phyloP scores from a whole-genome alignment of 139 green algal genomes.

The Desmodesmus armatus region DNA sequence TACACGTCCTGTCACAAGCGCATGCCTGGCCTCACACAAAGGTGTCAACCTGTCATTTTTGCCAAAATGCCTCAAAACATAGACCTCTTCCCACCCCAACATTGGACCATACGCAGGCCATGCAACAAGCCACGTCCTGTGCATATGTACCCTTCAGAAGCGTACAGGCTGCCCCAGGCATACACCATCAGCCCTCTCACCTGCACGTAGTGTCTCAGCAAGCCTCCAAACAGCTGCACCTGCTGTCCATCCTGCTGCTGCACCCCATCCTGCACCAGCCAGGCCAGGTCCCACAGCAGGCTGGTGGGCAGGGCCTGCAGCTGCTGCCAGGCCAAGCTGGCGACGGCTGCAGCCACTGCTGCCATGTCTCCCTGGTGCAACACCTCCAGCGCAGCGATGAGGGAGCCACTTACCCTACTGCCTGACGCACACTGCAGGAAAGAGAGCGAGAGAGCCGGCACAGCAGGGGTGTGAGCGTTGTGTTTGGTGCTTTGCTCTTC shows the following conservation, averaged over 20 bases:
- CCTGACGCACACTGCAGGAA: constrained; percentile 20
- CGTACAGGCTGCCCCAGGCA: too few species aligned
- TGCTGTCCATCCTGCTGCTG: neutral
- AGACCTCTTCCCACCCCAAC: too few species aligned
- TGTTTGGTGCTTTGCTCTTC: neutral
- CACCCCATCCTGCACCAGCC: neutral
- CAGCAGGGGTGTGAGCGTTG: neutral
- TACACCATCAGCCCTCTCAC: constrained; percentile 2
- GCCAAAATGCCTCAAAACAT: neutral
- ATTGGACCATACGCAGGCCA: neutral
- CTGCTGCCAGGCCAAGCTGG: constrained; percentile 21
- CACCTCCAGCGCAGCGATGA: constrained; percentile 40
- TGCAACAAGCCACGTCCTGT: neutral
- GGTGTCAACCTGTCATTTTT: too few species aligned
- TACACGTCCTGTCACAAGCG: too few species aligned
- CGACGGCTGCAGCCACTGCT: constrained; percentile 21
- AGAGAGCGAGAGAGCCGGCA: neutral
- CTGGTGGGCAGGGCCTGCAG: neutral
- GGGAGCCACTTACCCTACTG: constrained; percentile 18
- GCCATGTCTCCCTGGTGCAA: constrained; percentile 19
- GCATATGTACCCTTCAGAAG: neutral
- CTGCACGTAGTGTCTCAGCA: constrained; percentile 36
- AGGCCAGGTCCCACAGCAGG: constrained; percentile 32
- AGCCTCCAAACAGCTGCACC: neutral
- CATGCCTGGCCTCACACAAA: too few species aligned